phyloP scores from a whole-genome alignment of 192 early-diverging fungal genomes.

The Coemansia sp. region DNA sequence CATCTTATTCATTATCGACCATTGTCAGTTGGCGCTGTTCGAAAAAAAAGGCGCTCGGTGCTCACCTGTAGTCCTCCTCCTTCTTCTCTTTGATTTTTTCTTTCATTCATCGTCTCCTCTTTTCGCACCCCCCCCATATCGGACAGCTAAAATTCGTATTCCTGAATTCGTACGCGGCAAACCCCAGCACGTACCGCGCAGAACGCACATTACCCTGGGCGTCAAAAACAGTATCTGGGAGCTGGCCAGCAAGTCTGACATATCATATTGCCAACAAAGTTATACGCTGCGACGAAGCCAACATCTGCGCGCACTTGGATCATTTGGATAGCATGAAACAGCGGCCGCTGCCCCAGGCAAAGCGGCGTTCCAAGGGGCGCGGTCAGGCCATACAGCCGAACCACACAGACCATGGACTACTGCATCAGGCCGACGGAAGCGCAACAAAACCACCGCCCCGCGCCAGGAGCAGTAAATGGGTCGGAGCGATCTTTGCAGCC shows the following conservation, averaged over 20 bases:
- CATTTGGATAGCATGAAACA: neutral
- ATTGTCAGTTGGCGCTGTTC: neutral
- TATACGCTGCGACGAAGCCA: neutral
- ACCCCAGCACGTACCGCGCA: neutral
- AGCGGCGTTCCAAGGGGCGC: neutral
- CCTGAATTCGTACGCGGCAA: neutral
- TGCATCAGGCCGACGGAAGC: neutral
- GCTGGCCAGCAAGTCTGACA: neutral
- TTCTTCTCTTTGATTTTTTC: neutral
- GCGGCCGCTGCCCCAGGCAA: neutral
- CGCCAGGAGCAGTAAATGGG: neutral
- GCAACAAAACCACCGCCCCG: neutral
- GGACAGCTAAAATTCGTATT: neutral
- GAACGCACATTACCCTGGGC: neutral
- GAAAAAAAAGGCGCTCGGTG: neutral
- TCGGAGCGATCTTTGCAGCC: neutral
- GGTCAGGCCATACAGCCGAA: neutral
- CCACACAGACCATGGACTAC: neutral
- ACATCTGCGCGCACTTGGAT: neutral
- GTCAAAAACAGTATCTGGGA: neutral
- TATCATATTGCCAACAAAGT: neutral
- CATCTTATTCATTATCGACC: neutral
- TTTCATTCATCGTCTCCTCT: neutral
- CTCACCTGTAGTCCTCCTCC: neutral
- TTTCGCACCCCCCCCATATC: neutral